Evolutionary conservation across 371 early-diverging fungal genomes (phyloP), one percentile per base, ranked within the genome.

Genomic region (Dichotomocladium elegans): DNA sequence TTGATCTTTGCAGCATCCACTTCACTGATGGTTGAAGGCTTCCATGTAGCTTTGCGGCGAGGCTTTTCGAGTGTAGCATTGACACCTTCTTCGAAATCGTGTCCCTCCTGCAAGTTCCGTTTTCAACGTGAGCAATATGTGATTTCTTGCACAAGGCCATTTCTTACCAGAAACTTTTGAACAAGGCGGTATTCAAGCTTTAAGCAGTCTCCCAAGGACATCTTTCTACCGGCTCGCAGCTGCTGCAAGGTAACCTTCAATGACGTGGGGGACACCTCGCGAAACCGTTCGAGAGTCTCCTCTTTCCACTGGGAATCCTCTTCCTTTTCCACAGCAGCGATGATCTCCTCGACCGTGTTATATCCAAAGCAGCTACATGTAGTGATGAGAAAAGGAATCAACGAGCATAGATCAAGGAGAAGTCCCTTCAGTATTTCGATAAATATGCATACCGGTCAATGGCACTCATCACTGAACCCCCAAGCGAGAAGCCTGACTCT

Each of bases 71-170:
- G 74, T 27, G 77, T 72, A 8, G 92, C 83, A 19, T 67, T 83
- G 8, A 96, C 94, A 25, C 97, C 96, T 75, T 94, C 94, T 44
- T 74, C 62, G 59, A 98, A 93, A 60, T 97, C 98, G 42, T 87
- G 87, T 3, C 79, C 86, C 19, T 61, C 52, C 76, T 88, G 53
- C n/a, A 12, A 41, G 22, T 27, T 41, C 17, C n/a, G 14, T 27
- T 17, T 26, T 47, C 19, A 17, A 25, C 8, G 26, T 12, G 11
- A 28, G 41, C 14, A 17, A 22, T 17, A 30, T 15, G 11, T 9
- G 41, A 12, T 40, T 28, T 22, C 31, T 21, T 0, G 22, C 28
- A 22, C 40, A 11, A 29, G 11, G 9, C 19, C 12, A 31, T 24
- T 15, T 35, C 64, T 53, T 63, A 83, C 80, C 77, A 93, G 66